phyloP scores from a whole-genome alignment of 257 asterid genomes.

The Solanum tacnaense region DNA sequence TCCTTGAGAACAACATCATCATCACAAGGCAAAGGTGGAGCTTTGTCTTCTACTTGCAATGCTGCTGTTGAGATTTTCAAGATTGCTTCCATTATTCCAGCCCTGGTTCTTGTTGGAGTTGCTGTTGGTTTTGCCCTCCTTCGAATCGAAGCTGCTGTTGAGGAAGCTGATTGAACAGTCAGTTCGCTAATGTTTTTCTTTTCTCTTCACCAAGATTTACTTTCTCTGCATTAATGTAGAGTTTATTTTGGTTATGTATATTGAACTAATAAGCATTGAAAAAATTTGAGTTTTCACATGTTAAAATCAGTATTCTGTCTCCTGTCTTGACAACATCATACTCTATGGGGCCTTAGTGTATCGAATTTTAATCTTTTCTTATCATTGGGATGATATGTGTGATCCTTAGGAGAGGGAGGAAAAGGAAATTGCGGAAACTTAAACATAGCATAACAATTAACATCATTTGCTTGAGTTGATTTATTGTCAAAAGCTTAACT shows the following conservation, averaged over 20 bases:
- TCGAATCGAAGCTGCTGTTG: slow-evolving; percentile 54
- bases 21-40: slow-evolving; percentile 21
- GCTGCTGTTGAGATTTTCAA: slow-evolving; percentile 54
- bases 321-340: background rate
- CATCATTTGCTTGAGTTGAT: background rate
- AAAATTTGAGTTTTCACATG: background rate
- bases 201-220: slow-evolving; percentile 10
- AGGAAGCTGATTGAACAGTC: slow-evolving; percentile 44
- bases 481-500: background rate
- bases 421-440: background rate
- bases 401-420: background rate
- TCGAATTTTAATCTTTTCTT: background rate
- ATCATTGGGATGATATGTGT: background rate
- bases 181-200: background rate
- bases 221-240: slow-evolving; percentile 11
- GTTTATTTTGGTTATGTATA: slow-evolving; percentile 19
- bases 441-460: background rate
- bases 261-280: background rate
- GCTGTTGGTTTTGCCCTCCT: slow-evolving; percentile 81
- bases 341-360: background rate
- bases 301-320: background rate
- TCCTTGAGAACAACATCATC: slow-evolving; percentile 25
- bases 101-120: slow-evolving; percentile 57
- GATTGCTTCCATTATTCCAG: slow-evolving; percentile 62
- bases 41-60: slow-evolving; percentile 50